Base-by-base conservation (phyloP, 2,329 filamentous ascomycete genomes). In the Monosporascus sp. region DNA sequence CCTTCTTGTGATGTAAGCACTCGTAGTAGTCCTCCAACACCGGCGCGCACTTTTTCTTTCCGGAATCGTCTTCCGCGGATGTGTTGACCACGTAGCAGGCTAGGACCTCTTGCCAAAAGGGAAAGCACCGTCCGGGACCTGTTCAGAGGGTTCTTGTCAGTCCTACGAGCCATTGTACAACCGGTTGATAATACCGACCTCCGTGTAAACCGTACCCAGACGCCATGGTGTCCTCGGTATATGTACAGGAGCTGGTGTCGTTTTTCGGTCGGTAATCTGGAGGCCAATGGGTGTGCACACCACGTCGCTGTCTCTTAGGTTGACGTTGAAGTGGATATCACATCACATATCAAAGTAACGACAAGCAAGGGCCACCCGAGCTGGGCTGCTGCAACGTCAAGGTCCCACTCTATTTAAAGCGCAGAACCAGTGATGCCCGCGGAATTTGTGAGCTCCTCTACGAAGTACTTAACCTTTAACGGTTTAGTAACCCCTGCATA, bases 41-140 rank as follows among this genome's bases (percentile, higher is more conserved):
- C 17, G 89, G 87, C 19, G 81, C 77, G 72, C 95, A 99, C 76
- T 96, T 96, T 73, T 86, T 88, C 78, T 92, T 94, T 63, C 90
- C 90, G 17, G 85, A 83, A 62, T 84, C 80, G 68, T 92, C 88
- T 52, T 93, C 88, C 60, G 87, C 78, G 61, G 81, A 83, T 52
- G 91, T 91, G 78, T 97, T 97, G 70, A 96, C 86, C 57, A 97
- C 91, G 74, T 99, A 99, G 84, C 94, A 99, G 67, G 91, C 91
- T 71, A 99, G 88, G 61, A 97, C 86, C 76, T 99, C 94, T 78
- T 99, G 94, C 94, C 94, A 99, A 84, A 97, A 99, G 70, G 92
- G 90, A 80, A 96, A 97, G 85, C 94, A 99, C 74, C 93, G 90
- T 64, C 77, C 78, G 58, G 82, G 80, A 66, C 82, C 82, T 85